Evolutionary conservation across 192 early-diverging fungal species (phyloP), one percentile per base, ranked within the genome.

Genomic region (Borealophlyctis nickersoniae): DNA sequence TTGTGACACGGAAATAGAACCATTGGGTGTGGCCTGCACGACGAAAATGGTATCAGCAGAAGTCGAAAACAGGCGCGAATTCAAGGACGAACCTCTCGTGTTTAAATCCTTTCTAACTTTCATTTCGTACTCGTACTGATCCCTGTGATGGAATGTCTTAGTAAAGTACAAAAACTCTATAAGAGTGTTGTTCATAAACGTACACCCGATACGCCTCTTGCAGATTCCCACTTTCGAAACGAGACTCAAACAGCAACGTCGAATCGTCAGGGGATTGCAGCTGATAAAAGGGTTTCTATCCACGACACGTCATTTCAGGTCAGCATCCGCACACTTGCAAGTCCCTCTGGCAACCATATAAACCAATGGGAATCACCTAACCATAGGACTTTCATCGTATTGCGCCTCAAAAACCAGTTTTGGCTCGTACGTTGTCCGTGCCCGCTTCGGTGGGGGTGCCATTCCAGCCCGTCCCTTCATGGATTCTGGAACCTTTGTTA

Each of bases 151-250:
- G 27, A 45, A 28, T 56, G 29, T 56, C 19, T 56, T 4, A 19
- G 55, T 30, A 30, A 31, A 3, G 29, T n/a, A n/a, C n/a, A n/a
- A n/a, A n/a, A n/a, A n/a, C n/a, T n/a, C n/a, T n/a, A n/a, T n/a
- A n/a, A n/a, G n/a, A n/a, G n/a, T n/a, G n/a, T n/a, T n/a, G n/a
- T 55, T 45, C 55, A 29, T 52, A 60, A 35, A 39, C 50, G 4
- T 58, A 75, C 33, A 52, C 26, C 14, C 73, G 60, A 4, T 54
- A 32, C 0, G 69, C 77, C 35, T 60, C 62, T 1, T 24, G 59
- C 51, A 79, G 65, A 59, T 79, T 79, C 1, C 77, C 77, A 52
- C 63, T 71, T 55, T 79, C 77, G 56, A 79, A 79, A 1, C 75
- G 62, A 14, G 77, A 79, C 36, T 79, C 77, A 54, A 79, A 79